Evolutionary conservation across 768 basidiomycete genomes (phyloP), one percentile per base, ranked within the genome.

Genomic region (Leucogyrophana mollusca): DNA sequence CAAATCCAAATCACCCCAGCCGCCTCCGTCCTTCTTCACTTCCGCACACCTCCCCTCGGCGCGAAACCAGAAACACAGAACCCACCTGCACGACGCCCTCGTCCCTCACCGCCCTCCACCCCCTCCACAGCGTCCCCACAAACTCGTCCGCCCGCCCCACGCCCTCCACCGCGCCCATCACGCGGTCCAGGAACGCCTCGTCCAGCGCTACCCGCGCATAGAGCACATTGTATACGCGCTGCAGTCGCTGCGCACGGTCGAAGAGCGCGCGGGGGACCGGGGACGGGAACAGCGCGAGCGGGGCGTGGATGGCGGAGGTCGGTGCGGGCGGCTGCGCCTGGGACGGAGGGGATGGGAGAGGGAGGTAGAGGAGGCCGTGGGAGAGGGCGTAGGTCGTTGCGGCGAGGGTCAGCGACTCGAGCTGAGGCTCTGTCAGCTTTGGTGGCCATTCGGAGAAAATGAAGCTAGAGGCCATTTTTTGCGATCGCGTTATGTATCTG

Each of bases 61-160:
- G 6, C 22, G 4, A n/a, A 27, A 9, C 4, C 4, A 32, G 16
- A 33, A 11, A 49, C 36, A 27, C 13, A 4, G 24, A 17, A 51
- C 72, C 43, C 39, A 84, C 83, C 74, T 84, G 83, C 3, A 64
- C 65, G 21, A 78, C 56, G 1, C 82, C 83, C 36, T 83, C 78
- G 16, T 87, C 79, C 51, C 87, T 74, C 40, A 94, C 68, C 38
- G 66, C 64, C 62, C 85, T 90, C 91, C 90, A 97, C 1, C 89
- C 85, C 30, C 69, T 77, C 91, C 94, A 99, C 3, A 99, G 67
- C 54, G 82, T 73, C 0, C 90, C 83, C 20, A 90, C 87, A 58
- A 98, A 96, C 40, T 81, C 79, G 58, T 98, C 95, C 1, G 89
- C 91, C 53, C 79, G 79, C 20, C 85, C 84, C 9, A 92, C 88